Evolutionary conservation across 768 basidiomycete genomes (phyloP), one percentile per base, ranked within the genome.

Genomic region (Calocybe indica): DNA sequence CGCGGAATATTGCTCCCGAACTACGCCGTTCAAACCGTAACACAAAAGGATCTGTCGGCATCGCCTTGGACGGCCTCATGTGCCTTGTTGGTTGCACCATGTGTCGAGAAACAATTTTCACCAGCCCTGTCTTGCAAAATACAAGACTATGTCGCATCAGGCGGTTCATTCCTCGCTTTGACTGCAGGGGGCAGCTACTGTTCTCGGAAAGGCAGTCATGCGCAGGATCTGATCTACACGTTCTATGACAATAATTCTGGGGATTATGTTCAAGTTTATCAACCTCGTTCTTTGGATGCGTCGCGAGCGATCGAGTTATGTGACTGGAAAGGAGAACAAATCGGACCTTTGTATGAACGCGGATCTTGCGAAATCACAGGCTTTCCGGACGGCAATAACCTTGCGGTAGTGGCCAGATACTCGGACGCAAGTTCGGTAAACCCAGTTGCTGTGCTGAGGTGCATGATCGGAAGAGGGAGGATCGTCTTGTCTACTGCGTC

Each of bases 41-140:
- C 80, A 0, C 72, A 74, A 8, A 66, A 77, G 36, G 61, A 76
- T 2, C 67, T 97, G 5, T 65, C 72, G 1, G 67, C 73, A 0
- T 83, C 85, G 39, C 92, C 93, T 13, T 97, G 93, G 94, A 62
- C 78, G 34, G 58, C 69, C 5, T 74, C 76, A 7, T 94, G 91
- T 59, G 83, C 85, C 2, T 71, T 95, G 1, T 76, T 97, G 12
- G 85, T 93, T 43, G 67, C 95, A 48, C 81, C 88, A n/a, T 74
- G 82, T 47, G 76, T 76, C 41, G 67, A 75, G 30, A 70, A 72
- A 50, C 75, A 63, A 7, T 60, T 70, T 53, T 57, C 63, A 44
- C 64, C 68, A 15, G 45, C 68, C 7, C 59, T 78, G 6, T 68
- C 67, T 38, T 56, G 64, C 8, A 61, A 73, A 2, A 79, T 93